phyloP scores from a whole-genome alignment of 139 green algal genomes.

The Volvox reticuliferus region DNA sequence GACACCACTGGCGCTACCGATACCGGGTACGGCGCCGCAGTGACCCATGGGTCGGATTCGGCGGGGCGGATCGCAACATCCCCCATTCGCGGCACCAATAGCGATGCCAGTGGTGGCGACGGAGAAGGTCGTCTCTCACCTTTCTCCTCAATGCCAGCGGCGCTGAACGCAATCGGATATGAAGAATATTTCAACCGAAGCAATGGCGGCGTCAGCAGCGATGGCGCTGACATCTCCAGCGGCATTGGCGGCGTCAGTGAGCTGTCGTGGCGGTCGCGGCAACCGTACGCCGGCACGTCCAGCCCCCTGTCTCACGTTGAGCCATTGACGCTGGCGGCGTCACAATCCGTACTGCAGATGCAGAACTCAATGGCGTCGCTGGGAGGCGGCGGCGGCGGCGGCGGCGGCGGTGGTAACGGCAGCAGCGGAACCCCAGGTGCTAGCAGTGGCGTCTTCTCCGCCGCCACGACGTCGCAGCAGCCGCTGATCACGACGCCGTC shows the following conservation, averaged over 20 bases:
- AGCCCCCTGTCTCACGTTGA: neutral
- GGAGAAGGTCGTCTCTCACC: neutral
- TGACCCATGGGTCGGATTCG: too few relatives aligned
- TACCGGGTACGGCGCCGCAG: too few relatives aligned
- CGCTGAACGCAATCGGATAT: neutral
- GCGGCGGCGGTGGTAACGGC: neutral
- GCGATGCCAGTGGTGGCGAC: neutral
- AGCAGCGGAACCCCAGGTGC: neutral
- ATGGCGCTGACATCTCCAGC: neutral
- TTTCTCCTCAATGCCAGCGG: neutral
- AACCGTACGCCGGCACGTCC: neutral
- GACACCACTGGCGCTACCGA: too few relatives aligned
- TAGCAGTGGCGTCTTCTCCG: too few relatives aligned
- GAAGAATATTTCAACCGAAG: neutral
- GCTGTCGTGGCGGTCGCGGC: neutral
- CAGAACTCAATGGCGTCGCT: neutral
- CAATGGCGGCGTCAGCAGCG: neutral
- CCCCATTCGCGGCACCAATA: too few relatives aligned
- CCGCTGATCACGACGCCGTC: neutral
- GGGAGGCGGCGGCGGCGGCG: neutral
- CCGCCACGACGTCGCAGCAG: neutral
- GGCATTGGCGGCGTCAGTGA: neutral
- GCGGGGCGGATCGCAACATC: too few relatives aligned
- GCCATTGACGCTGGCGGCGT: slow-evolving; percentile 32
- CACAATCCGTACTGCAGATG: neutral